A percentile compares a stretch with the other conserved stretches of the same genome.
These are phyloP conservation scores for Erodium moschatum DNA, from an alignment of 441 rosid species.

Conservation along the genomic window DNA sequence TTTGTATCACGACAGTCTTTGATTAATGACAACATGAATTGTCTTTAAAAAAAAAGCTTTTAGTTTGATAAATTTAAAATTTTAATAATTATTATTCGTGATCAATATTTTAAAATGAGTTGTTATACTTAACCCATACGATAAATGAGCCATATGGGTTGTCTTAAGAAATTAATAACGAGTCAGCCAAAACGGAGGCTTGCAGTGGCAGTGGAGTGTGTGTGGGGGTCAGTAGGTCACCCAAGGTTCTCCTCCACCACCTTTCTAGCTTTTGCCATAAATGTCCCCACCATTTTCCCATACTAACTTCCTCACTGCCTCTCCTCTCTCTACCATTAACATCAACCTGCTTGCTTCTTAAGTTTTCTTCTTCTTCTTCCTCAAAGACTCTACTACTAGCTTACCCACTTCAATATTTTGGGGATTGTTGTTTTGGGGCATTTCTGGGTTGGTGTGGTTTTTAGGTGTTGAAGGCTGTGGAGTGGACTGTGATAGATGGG, in stretches of 20 bases:
- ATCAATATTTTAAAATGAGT: too few relatives aligned
- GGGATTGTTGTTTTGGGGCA: not conserved
- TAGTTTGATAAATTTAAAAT: too few relatives aligned
- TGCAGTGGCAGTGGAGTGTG: not conserved
- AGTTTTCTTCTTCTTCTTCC: not conserved
- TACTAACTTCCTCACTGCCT: not conserved
- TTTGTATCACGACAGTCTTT: too few relatives aligned
- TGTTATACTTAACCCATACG: too few relatives aligned
- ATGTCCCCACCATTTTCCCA: slow-evolving; percentile 10
- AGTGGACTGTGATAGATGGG: not conserved
- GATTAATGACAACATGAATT: too few relatives aligned
- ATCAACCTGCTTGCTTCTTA: not conserved
- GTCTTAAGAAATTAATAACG: not conserved
- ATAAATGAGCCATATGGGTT: not conserved
- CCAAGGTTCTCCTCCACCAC: not conserved
- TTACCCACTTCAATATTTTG: not conserved
- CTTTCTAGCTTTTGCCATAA: slow-evolving; percentile 1
- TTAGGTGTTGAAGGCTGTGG: slow-evolving; percentile 3
- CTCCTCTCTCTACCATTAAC: not conserved
- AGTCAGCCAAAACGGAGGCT: not conserved
- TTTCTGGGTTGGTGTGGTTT: slow-evolving; percentile 5
- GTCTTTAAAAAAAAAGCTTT: too few relatives aligned
- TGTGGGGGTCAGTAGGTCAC: not conserved
- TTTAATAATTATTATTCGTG: too few relatives aligned
- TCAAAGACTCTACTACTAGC: not conserved